Evolutionary conservation across 2,329 filamentous ascomycete genomes (phyloP).

Genomic region (Fusarium brachygibbosum): DNA sequence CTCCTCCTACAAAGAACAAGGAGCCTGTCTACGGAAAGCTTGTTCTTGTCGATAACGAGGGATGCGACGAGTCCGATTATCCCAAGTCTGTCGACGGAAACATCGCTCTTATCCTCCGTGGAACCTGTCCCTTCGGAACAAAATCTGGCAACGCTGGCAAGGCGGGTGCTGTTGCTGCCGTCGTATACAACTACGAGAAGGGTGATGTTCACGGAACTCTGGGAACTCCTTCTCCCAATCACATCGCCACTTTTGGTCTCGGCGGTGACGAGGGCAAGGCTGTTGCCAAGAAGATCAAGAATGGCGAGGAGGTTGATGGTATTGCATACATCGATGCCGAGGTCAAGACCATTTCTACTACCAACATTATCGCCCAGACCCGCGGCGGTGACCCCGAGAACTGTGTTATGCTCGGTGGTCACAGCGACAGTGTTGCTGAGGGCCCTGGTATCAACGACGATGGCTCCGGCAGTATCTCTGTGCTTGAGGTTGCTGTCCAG

Average conservation of each 20-base stretch:
- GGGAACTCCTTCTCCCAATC: slow-evolving; percentile 68
- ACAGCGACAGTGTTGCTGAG: slow-evolving; percentile 73
- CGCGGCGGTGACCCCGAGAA: slow-evolving; percentile 70
- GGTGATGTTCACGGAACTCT: slow-evolving; percentile 77
- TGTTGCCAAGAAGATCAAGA: slow-evolving; percentile 66
- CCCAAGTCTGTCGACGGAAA: slow-evolving; percentile 69
- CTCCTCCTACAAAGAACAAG: slow-evolving; percentile 72
- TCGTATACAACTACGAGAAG: slow-evolving; percentile 80
- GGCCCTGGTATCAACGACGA: slow-evolving; percentile 85
- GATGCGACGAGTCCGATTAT: slow-evolving; percentile 75
- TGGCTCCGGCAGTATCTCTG: slow-evolving; percentile 73
- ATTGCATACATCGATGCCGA: slow-evolving; percentile 72
- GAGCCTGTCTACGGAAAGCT: slow-evolving; percentile 71
- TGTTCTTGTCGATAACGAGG: slow-evolving; percentile 71
- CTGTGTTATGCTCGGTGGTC: slow-evolving; percentile 75
- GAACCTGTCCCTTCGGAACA: slow-evolving; percentile 76
- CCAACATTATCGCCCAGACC: slow-evolving; percentile 75
- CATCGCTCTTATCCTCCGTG: slow-evolving; percentile 79
- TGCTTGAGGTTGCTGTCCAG: slow-evolving; percentile 73
- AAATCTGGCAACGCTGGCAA: slow-evolving; percentile 78
- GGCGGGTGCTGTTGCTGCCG: slow-evolving; percentile 77
- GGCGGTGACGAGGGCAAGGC: slow-evolving; percentile 70
- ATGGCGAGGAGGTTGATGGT: slow-evolving; percentile 63
- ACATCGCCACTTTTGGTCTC: slow-evolving; percentile 78
- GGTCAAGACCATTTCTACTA: slow-evolving; percentile 66